phyloP scores from a whole-genome alignment of 1,284 basidiomycete genomes.

The Sporisorium iseilematis-ciliati region DNA sequence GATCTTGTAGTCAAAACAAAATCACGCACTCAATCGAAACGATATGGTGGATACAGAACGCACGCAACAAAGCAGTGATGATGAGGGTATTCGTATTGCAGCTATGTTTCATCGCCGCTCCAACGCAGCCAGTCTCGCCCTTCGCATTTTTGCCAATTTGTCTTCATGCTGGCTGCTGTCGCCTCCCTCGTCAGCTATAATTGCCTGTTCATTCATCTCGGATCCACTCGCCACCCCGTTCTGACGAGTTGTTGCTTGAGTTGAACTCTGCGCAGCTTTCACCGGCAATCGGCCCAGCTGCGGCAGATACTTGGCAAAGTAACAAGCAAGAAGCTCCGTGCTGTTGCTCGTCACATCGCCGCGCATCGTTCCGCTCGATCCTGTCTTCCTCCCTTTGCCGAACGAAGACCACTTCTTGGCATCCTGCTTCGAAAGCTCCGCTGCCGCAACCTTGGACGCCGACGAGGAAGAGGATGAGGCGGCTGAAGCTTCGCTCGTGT shows the following conservation, averaged over 20 bases:
- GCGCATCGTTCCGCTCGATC: slow-evolving; percentile 25
- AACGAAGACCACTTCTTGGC: slow-evolving; percentile 37
- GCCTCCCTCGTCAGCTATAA: too few species aligned
- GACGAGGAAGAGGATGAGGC: slow-evolving; percentile 9
- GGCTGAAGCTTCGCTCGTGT: slow-evolving; percentile 24
- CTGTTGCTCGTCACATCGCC: slow-evolving; percentile 53
- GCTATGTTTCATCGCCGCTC: slow-evolving; percentile 21
- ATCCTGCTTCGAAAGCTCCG: slow-evolving; percentile 28
- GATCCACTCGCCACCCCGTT: not conserved
- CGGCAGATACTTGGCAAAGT: slow-evolving; percentile 47
- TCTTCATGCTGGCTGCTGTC: slow-evolving; percentile 2
- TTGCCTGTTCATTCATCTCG: not conserved
- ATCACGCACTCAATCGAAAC: not conserved
- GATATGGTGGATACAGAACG: not conserved
- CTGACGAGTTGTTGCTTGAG: not conserved
- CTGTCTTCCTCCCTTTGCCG: slow-evolving; percentile 22
- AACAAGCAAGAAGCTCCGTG: slow-evolving; percentile 55
- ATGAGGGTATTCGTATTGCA: not conserved
- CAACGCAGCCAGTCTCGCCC: slow-evolving; percentile 35
- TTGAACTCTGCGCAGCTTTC: not conserved
- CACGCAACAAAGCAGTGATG: not conserved
- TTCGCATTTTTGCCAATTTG: slow-evolving; percentile 28
- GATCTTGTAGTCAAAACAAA: not conserved
- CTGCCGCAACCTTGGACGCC: slow-evolving; percentile 16
- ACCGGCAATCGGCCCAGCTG: slow-evolving; percentile 8